Evolutionary conservation across 2,329 filamentous ascomycete species (phyloP).

Genomic region (Pseudocercospora eumusae): DNA sequence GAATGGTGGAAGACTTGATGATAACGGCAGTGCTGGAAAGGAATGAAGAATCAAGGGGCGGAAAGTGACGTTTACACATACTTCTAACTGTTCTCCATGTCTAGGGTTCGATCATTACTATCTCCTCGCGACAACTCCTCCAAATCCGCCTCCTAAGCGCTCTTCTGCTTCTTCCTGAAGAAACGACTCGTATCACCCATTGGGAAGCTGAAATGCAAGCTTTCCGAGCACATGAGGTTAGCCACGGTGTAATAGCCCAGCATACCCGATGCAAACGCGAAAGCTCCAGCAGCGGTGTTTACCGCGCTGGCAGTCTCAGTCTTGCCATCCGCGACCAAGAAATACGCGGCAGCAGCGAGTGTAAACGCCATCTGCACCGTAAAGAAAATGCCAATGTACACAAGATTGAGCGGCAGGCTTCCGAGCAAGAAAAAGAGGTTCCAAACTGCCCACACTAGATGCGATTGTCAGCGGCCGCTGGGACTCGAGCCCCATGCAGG

Average conservation of each 20-base stretch:
- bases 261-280: conserved; percentile 51
- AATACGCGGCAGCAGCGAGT: conserved; percentile 49
- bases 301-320: conserved; percentile 39
- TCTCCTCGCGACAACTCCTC: background rate
- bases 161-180: conserved; percentile 41
- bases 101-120: background rate
- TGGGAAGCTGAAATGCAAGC: conserved; percentile 43
- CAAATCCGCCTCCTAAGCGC: conserved; percentile 9
- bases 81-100: background rate
- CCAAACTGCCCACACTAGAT: conserved; percentile 51
- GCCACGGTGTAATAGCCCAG: conserved; percentile 51
- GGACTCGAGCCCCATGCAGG: background rate
- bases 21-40: background rate
- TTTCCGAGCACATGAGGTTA: conserved; percentile 47
- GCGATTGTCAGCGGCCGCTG: conserved; percentile 6
- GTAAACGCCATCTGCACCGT: conserved; percentile 51
- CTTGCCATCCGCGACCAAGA: conserved; percentile 49
- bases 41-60: background rate
- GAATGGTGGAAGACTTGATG: background rate
- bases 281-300: conserved; percentile 50
- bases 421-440: conserved; percentile 51
- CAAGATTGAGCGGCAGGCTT: conserved; percentile 50
- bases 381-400: conserved; percentile 53
- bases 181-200: conserved; percentile 48
- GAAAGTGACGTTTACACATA: background rate